Evolutionary conservation across 2,329 filamentous ascomycete species (phyloP).

Genomic region (Hawksworthiomyces lignivorus): DNA sequence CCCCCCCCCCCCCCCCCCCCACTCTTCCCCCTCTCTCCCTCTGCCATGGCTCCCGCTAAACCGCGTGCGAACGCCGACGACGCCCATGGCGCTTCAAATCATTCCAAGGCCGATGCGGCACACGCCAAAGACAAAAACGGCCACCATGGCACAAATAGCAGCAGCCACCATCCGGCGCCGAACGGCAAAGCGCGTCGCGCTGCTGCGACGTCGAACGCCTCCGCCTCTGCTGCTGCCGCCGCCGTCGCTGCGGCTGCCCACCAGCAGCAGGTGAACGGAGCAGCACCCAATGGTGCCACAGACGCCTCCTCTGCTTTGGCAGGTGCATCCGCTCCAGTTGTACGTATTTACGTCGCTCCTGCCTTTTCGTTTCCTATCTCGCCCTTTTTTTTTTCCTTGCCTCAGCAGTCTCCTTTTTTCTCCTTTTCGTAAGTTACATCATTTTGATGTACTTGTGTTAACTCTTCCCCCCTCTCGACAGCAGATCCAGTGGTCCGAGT

Average conservation of each 20-base stretch:
- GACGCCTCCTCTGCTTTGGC: conserved; percentile 1
- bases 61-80: conserved; percentile 12
- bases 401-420: neutral
- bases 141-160: conserved; percentile 13
- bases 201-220: conserved; percentile 42
- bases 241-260: conserved; percentile 21
- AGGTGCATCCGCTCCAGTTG: conserved; percentile 2
- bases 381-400: neutral
- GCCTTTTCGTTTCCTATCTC: neutral
- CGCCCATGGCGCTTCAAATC: conserved; percentile 3
- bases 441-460: too few relatives aligned
- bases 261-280: conserved; percentile 5
- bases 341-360: neutral
- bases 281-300: neutral
- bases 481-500: conserved; percentile 59
- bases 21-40: neutral
- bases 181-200: conserved; percentile 47
- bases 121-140: conserved; percentile 38
- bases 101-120: conserved; percentile 34
- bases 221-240: conserved; percentile 16
- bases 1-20: too few relatives aligned
- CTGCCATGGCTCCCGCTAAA: conserved; percentile 12
- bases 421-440: too few relatives aligned
- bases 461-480: neutral
- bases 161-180: conserved; percentile 24